Conservation (phyloP, 2,329 filamentous ascomycete genomes). For the Aspergillus transmontanensis region DNA sequence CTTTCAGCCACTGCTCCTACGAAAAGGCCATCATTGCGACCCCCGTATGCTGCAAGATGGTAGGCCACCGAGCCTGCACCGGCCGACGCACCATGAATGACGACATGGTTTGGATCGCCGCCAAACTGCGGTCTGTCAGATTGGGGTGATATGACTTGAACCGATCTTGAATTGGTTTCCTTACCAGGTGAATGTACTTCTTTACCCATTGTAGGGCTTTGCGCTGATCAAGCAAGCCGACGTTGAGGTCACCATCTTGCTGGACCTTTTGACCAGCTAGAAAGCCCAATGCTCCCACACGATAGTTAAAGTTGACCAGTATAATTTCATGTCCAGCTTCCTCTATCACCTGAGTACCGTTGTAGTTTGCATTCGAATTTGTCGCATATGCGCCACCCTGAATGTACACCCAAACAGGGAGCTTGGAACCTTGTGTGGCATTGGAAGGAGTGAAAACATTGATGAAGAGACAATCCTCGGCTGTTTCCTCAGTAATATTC, state of each 20-base stretch:
- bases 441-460: slow-evolving; percentile 36
- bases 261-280: slow-evolving; percentile 60
- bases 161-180: not conserved
- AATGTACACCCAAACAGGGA: slow-evolving; percentile 64
- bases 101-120: slow-evolving; percentile 61
- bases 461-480: slow-evolving; percentile 37
- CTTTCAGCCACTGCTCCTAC: slow-evolving; percentile 53
- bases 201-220: slow-evolving; percentile 64
- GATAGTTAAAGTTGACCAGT: slow-evolving; percentile 72
- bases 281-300: slow-evolving; percentile 65
- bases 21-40: slow-evolving; percentile 50
- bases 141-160: not conserved
- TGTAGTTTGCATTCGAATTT: slow-evolving; percentile 54
- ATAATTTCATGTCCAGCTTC: slow-evolving; percentile 62
- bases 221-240: slow-evolving; percentile 65
- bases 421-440: slow-evolving; percentile 43
- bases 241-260: slow-evolving; percentile 61
- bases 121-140: slow-evolving; percentile 50
- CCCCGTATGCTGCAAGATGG: slow-evolving; percentile 57
- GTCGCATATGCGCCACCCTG: slow-evolving; percentile 63
- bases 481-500: slow-evolving; percentile 57
- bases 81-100: slow-evolving; percentile 64
- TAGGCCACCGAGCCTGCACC: slow-evolving; percentile 61
- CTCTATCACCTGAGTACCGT: slow-evolving; percentile 60
- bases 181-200: slow-evolving; percentile 52